Conservation (phyloP, 768 basidiomycete species). For the Terana coerulea region DNA sequence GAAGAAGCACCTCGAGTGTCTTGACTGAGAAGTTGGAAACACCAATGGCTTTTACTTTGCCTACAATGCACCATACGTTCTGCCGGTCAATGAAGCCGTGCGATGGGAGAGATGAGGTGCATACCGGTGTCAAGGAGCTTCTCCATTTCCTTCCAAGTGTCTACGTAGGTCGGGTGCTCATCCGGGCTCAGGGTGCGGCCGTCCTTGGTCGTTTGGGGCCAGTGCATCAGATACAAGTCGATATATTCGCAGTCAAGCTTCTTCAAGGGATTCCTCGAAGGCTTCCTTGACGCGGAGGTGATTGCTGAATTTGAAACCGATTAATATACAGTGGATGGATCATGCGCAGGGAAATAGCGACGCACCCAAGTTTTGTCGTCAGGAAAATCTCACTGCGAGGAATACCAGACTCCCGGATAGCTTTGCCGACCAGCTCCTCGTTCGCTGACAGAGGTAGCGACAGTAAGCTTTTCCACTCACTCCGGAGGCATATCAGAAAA, state of each 20-base stretch:
- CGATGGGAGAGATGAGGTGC: background rate
- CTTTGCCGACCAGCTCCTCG: slow-evolving; percentile 43
- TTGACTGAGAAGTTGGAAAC: slow-evolving; percentile 41
- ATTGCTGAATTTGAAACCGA: background rate
- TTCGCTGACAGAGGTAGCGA: slow-evolving; percentile 27
- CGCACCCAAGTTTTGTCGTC: slow-evolving; percentile 46
- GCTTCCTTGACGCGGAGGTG: slow-evolving; percentile 25
- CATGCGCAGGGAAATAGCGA: background rate
- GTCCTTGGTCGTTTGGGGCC: slow-evolving; percentile 19
- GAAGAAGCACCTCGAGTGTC: slow-evolving; percentile 34
- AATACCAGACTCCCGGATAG: slow-evolving; percentile 42
- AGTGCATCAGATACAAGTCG: slow-evolving; percentile 37
- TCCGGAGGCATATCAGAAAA: background rate
- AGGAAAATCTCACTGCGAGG: slow-evolving; percentile 44
- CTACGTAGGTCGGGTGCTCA: slow-evolving; percentile 23
- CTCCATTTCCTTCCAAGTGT: slow-evolving; percentile 36
- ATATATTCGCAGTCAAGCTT: slow-evolving; percentile 32
- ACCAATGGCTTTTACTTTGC: slow-evolving; percentile 33
- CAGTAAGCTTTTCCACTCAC: background rate
- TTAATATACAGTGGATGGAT: background rate
- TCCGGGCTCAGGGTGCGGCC: background rate
- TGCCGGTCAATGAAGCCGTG: too few species aligned
- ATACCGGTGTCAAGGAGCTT: slow-evolving; percentile 27
- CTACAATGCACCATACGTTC: too few species aligned
- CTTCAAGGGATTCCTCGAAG: slow-evolving; percentile 28